phyloP scores from a whole-genome alignment of 2,329 filamentous ascomycete genomes.

The Alternaria sp. region DNA sequence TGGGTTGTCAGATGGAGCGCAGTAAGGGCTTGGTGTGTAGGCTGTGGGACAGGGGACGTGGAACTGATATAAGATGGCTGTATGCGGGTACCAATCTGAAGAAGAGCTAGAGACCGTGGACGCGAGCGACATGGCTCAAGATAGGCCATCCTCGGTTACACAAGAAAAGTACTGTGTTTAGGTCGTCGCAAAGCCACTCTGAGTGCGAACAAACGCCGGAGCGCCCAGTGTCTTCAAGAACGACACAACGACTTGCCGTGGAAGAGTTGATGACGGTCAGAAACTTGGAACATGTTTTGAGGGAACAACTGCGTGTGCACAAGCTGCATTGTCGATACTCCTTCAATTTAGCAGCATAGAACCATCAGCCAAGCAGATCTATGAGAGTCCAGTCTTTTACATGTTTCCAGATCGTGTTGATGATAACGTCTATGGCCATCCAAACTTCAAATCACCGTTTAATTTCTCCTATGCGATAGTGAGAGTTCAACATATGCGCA shows the following conservation, averaged over 20 bases:
- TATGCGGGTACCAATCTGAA: not conserved
- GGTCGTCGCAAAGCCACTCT: not conserved
- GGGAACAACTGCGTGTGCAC: not conserved
- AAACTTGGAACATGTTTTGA: not conserved
- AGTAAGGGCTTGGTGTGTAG: slow-evolving; percentile 68
- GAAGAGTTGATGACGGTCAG: not conserved
- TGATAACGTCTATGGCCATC: not conserved
- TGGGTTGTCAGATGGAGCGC: slow-evolving; percentile 67
- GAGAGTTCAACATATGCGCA: too few relatives aligned
- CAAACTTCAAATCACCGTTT: not conserved
- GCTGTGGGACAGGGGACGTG: slow-evolving; percentile 71
- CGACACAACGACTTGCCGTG: not conserved
- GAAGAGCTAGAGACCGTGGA: not conserved
- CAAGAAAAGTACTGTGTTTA: not conserved
- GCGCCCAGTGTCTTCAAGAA: not conserved
- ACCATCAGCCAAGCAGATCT: not conserved
- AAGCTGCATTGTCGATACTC: not conserved
- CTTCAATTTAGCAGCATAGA: not conserved
- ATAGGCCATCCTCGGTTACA: not conserved
- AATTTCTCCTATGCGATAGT: not conserved
- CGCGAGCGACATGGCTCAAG: too few relatives aligned
- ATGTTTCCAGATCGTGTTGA: not conserved
- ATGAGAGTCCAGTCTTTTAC: not conserved
- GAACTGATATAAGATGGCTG: slow-evolving; percentile 59
- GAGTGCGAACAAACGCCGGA: not conserved